phyloP scores from a whole-genome alignment of 2,329 filamentous ascomycete species.

The Fusarium decemcellulare region DNA sequence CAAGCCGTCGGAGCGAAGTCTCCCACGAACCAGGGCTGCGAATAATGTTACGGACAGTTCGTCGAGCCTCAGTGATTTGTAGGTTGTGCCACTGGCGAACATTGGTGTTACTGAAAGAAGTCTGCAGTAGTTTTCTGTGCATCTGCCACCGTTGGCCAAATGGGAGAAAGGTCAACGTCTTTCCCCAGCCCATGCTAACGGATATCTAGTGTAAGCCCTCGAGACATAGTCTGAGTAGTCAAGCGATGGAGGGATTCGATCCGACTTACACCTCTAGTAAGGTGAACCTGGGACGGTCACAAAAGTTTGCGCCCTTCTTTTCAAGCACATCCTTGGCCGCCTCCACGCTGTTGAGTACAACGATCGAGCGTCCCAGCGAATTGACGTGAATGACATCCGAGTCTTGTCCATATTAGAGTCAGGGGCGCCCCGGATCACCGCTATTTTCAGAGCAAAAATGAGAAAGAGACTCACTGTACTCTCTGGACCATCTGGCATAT shows the following conservation, averaged over 20 bases:
- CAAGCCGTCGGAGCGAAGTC: conserved; percentile 47
- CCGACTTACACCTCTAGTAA: conserved; percentile 51
- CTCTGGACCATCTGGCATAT: conserved; percentile 46
- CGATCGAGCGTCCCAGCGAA: conserved; percentile 49
- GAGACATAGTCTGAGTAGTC: background rate
- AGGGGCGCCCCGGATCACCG: background rate
- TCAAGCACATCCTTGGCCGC: conserved; percentile 60
- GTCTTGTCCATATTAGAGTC: conserved; percentile 26
- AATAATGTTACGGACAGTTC: conserved; percentile 40
- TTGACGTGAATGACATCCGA: conserved; percentile 51
- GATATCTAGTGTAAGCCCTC: background rate
- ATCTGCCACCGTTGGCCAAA: conserved; percentile 58
- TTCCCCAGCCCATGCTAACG: conserved; percentile 60
- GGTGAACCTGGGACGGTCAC: conserved; percentile 60
- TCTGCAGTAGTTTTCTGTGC: conserved; percentile 61
- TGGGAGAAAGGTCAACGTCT: conserved; percentile 61
- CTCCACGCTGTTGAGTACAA: conserved; percentile 46
- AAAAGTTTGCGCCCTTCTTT: conserved; percentile 59
- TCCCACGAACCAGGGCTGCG: conserved; percentile 41
- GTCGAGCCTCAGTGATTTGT: conserved; percentile 42
- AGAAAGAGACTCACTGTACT: conserved; percentile 41
- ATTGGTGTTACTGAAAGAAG: conserved; percentile 56
- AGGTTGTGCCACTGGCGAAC: conserved; percentile 47
- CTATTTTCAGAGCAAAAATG: background rate
- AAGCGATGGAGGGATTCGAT: background rate